These are phyloP conservation scores for Aspergillus nomiae DNA, from an alignment of 2,329 filamentous ascomycete genomes.

Conservation along the genomic window DNA sequence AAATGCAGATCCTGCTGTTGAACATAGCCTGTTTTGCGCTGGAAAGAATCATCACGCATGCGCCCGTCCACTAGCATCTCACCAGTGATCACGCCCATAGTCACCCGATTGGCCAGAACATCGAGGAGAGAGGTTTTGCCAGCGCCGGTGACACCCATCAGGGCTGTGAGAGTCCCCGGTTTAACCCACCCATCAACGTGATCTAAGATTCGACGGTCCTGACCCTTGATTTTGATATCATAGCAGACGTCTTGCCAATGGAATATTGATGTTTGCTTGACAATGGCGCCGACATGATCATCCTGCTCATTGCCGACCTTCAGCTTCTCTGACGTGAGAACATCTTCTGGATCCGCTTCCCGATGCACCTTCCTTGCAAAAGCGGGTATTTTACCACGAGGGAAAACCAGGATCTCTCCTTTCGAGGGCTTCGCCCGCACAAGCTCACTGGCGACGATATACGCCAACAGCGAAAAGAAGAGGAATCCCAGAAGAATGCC, in stretches of 20 bases:
- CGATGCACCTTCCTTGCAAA: constrained; percentile 26
- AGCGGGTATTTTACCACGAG: constrained; percentile 65
- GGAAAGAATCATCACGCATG: constrained; percentile 75
- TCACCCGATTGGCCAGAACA: constrained; percentile 77
- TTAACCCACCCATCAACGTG: constrained; percentile 91
- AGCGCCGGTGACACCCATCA: constrained; percentile 88
- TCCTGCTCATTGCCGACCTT: constrained; percentile 74
- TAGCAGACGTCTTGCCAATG: constrained; percentile 85
- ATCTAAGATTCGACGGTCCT: constrained; percentile 73
- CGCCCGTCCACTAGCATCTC: constrained; percentile 78
- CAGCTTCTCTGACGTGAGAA: constrained; percentile 40
- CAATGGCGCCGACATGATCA: constrained; percentile 67
- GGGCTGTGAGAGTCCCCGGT: constrained; percentile 81
- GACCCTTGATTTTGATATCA: constrained; percentile 75
- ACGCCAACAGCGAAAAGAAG: constrained; percentile 59
- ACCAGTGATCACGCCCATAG: constrained; percentile 82
- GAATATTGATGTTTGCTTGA: constrained; percentile 75
- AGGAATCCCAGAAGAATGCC: constrained; percentile 67
- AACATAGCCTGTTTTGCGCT: constrained; percentile 53
- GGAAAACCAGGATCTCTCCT: constrained; percentile 74
- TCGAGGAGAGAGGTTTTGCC: constrained; percentile 90
- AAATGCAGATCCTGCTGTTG: constrained; percentile 90
- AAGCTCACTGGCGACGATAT: constrained; percentile 65
- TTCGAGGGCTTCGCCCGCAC: constrained; percentile 67
- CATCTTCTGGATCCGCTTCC: constrained; percentile 24